Evolutionary conservation across 2,329 filamentous ascomycete genomes (phyloP), one percentile per base, ranked within the genome.

Genomic region (Eurotiales sp.): DNA sequence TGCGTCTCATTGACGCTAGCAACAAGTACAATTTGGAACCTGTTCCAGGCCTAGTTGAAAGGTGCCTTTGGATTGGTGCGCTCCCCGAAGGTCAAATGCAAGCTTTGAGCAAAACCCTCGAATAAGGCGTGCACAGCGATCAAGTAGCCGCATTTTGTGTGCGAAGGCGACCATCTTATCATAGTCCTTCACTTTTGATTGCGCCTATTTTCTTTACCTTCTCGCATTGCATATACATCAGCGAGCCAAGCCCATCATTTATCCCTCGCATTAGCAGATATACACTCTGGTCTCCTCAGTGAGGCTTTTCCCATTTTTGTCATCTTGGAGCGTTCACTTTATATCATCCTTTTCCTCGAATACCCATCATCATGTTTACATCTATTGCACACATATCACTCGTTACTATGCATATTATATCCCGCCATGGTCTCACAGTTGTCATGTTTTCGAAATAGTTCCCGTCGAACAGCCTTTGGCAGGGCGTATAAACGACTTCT

Each of bases 51-150:
- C 72, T 83, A 29, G 72, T 85, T 55, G 80, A 81, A 64, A 77
- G 79, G 56, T 86, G 82, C 65, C 72, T 86, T 27, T 86, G 83
- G 83, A 75, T 85, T 58, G 78, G 81, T 34, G 80, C 80, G 40
- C 67, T 86, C 39, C 71, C 74, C 17, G 83, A 85, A 56, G 76
- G 78, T 30, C 78, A 83, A 61, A 81, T 85, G 42, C 66, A 72
- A 52, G 57, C 61, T 37, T 66, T 72, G 46, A 77, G 75, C 61
- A 74, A 71, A 51, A 59, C 60, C 23, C 62, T 78, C 48, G 72
- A 73, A 57, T 72, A 53, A 64, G 44, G 8, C 3, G 8, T 14
- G 36, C 34, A 14, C 21, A 17, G 12, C 14, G 11, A 23, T 42
- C 11, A 29, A 27, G 17, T 19, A n/a, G 7, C 23, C 43, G 21